Evolutionary conservation across 75 land plant genomes (phyloP).

Genomic region (Gnetum montanum): DNA sequence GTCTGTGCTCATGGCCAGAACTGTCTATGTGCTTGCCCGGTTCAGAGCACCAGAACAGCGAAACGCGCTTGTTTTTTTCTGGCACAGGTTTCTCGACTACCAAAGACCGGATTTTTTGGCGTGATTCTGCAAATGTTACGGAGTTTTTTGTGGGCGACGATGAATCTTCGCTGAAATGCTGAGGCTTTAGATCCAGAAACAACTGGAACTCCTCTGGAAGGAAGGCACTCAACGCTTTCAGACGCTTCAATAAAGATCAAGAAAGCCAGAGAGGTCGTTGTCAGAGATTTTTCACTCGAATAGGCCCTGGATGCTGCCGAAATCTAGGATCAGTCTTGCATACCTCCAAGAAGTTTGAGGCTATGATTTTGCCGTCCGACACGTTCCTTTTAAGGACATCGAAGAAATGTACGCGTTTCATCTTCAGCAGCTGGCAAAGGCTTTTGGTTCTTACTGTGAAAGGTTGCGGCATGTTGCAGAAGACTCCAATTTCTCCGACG

Average conservation of each 20-base stretch:
- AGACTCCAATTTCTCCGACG: slow-evolving; percentile 56
- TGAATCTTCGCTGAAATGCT: too few relatives aligned
- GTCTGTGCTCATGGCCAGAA: background rate
- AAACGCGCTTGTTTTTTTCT: background rate
- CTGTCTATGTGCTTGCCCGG: too few relatives aligned
- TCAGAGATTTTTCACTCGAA: background rate
- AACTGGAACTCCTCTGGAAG: slow-evolving; percentile 14
- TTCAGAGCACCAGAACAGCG: slow-evolving; percentile 10
- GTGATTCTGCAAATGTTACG: too few relatives aligned
- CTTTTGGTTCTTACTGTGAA: slow-evolving; percentile 44
- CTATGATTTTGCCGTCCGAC: slow-evolving; percentile 37
- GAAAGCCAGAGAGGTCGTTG: slow-evolving; percentile 10
- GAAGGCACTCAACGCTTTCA: slow-evolving; percentile 5
- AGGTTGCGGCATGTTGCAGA: slow-evolving; percentile 60
- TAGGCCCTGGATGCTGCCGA: background rate
- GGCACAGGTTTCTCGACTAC: slow-evolving; percentile 2
- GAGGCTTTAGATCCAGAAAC: too few relatives aligned
- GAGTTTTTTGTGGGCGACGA: too few relatives aligned
- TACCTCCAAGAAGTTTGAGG: slow-evolving; percentile 49
- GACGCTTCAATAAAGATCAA: slow-evolving; percentile 12
- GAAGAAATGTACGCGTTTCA: slow-evolving; percentile 42
- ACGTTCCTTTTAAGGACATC: slow-evolving; percentile 29
- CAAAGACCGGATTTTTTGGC: too few relatives aligned
- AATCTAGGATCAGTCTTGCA: background rate
- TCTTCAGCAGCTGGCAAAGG: slow-evolving; percentile 42